A percentile compares a stretch with the other conserved stretches of the same genome.
phyloP scores from a whole-genome alignment of 2,329 filamentous ascomycete genomes.

The Hypoxylon sp. region DNA sequence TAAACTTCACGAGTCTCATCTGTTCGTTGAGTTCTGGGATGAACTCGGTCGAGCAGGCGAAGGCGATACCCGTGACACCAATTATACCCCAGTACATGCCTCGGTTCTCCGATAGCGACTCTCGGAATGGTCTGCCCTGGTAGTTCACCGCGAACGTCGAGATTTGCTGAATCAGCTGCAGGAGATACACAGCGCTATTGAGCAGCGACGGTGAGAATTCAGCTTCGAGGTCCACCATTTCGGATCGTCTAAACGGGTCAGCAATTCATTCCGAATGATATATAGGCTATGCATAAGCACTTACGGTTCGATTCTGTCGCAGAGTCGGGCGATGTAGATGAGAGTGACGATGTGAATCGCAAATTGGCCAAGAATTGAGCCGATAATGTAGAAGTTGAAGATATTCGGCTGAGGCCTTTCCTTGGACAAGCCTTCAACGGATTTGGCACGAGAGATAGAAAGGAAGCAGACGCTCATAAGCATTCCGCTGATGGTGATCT shows the following conservation, averaged over 20 bases:
- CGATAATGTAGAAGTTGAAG: slow-evolving; percentile 98
- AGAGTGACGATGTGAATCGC: slow-evolving; percentile 93
- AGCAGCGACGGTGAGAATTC: slow-evolving; percentile 93
- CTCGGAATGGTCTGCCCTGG: slow-evolving; percentile 96
- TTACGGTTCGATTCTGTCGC: slow-evolving; percentile 85
- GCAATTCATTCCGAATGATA: slow-evolving; percentile 3
- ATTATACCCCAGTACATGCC: slow-evolving; percentile 98
- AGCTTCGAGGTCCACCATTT: slow-evolving; percentile 85
- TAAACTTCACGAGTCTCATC: slow-evolving; percentile 92
- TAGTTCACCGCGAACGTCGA: slow-evolving; percentile 99
- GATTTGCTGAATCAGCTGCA: slow-evolving; percentile 98
- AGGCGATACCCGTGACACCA: slow-evolving; percentile 87
- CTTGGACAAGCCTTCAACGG: slow-evolving; percentile 94
- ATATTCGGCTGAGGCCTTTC: slow-evolving; percentile 98
- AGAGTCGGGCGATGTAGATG: slow-evolving; percentile 91
- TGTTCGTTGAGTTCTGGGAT: slow-evolving; percentile 94
- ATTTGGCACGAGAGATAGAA: slow-evolving; percentile 96
- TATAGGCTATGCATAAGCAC: slow-evolving; percentile 49
- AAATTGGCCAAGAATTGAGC: slow-evolving; percentile 95
- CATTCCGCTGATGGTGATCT: slow-evolving; percentile 99
- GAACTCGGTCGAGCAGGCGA: slow-evolving; percentile 93
- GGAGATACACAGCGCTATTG: slow-evolving; percentile 95
- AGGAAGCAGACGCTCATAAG: slow-evolving; percentile 99
- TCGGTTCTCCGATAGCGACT: slow-evolving; percentile 92
- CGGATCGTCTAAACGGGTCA: slow-evolving; percentile 55